Conservation (phyloP, 306 rosid species). For the Psophocarpus tetragonolobus region DNA sequence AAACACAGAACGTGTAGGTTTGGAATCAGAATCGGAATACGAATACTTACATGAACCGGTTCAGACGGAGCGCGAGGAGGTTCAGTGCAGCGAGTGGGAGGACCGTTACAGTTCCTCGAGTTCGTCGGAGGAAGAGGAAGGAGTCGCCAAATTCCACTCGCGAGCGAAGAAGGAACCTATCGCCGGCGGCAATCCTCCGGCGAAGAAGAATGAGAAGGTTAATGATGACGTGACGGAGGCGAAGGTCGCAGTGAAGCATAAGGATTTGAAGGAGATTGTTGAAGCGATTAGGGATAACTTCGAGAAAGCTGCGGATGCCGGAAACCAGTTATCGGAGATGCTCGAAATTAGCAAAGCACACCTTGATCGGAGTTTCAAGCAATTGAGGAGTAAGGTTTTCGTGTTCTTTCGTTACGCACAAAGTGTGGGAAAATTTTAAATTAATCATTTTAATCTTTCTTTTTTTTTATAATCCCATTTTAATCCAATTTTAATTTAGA, state of each 20-base stretch:
- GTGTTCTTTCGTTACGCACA: neutral
- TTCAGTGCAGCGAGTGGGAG: constrained; percentile 93
- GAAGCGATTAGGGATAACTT: constrained; percentile 77
- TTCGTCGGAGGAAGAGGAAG: constrained; percentile 60
- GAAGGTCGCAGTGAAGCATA: constrained; percentile 76
- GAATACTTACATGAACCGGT: neutral
- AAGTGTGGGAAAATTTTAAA: constrained; percentile 22
- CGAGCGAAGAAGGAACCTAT: constrained; percentile 46
- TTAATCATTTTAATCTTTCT: neutral
- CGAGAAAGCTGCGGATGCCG: constrained; percentile 79
- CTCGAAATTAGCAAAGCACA: constrained; percentile 80
- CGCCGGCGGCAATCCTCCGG: constrained; percentile 26
- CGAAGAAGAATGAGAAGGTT: constrained; percentile 38
- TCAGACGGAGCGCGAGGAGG: constrained; percentile 82
- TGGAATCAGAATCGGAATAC: constrained; percentile 24
- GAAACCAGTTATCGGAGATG: constrained; percentile 75
- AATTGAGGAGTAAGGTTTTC: constrained; percentile 62
- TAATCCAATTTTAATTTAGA: no score
- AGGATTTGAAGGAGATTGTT: constrained; percentile 82
- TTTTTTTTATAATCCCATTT: neutral
- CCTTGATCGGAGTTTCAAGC: constrained; percentile 82
- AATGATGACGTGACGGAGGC: constrained; percentile 46
- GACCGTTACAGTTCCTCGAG: constrained; percentile 73
- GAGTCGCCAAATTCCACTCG: constrained; percentile 35
- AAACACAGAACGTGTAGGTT: neutral